These are phyloP conservation scores for Candida germanica DNA, from an alignment of 805 yeast species.

Conservation along the genomic window DNA sequence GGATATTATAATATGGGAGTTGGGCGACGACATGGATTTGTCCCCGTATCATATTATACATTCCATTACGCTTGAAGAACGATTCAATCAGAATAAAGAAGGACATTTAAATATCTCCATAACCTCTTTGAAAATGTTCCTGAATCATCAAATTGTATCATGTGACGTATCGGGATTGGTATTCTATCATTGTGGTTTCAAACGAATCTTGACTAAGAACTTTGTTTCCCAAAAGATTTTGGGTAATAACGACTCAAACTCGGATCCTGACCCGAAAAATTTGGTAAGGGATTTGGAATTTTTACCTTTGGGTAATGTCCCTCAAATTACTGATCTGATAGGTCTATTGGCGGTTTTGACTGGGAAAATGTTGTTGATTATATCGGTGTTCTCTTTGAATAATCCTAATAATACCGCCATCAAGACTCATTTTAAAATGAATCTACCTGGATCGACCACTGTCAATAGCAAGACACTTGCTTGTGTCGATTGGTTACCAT, in stretches of 20 bases:
- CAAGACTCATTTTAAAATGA: constrained; percentile 52
- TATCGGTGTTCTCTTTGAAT: constrained; percentile 51
- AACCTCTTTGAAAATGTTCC: constrained; percentile 24
- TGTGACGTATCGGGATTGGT: constrained; percentile 42
- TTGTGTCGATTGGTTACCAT: constrained; percentile 64
- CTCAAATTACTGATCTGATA: constrained; percentile 52
- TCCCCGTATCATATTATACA: constrained; percentile 43
- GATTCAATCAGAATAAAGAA: constrained; percentile 20
- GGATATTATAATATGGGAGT: constrained; percentile 65
- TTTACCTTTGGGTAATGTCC: constrained; percentile 59
- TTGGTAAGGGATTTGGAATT: constrained; percentile 34
- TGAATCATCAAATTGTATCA: constrained; percentile 27
- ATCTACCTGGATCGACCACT: constrained; percentile 12
- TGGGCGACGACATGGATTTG: constrained; percentile 28
- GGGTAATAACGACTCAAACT: constrained; percentile 41
- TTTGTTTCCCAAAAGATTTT: constrained; percentile 47
- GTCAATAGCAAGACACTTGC: constrained; percentile 1
- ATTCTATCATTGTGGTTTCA: constrained; percentile 60
- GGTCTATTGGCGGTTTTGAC: constrained; percentile 64
- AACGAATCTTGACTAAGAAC: constrained; percentile 52
- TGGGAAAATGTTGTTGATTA: constrained; percentile 44
- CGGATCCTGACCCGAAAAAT: constrained; percentile 12
- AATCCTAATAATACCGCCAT: constrained; percentile 22
- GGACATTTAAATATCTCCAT: constrained; percentile 32
- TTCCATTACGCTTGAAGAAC: constrained; percentile 23